Evolutionary conservation across 2,329 filamentous ascomycete species (phyloP), one percentile per base, ranked within the genome.

Genomic region (Amauroascus verrucosus): DNA sequence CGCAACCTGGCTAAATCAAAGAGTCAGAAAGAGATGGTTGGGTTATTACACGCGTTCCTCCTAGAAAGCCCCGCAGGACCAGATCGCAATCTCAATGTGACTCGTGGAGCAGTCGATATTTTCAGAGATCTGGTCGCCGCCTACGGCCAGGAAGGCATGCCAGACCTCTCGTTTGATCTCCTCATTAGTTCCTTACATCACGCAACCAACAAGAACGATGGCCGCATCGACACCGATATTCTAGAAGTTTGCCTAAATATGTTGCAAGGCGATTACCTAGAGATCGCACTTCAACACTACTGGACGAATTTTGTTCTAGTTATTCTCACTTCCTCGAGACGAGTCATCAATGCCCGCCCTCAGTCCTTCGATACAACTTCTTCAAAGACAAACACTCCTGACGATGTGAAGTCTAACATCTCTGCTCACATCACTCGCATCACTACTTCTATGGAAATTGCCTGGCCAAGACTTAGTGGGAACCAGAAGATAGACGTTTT

Each of bases 1-100:
- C 67, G 70, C 37, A 72, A 67, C 55, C 55, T 72, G 14, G 68
- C 67, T 9, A 72, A 69, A 55, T 72, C 70, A 14, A 61, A 60
- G 24, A 63, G 65, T 50, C 67, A 70, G 48, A 50, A 54, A n/a
- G 64, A 70, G 48, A 71, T 72, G 68, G 58, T 71, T 28, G 60
- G 63, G n/a, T 61, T 60, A 7, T 60, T 73, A 6, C 61, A 70
- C 56, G 59, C 60, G 2, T 71, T 72, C 35, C 56, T 73, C 32
- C 59, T 63, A 48, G 64, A 67, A 33, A 63, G 62, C 16, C 63
- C 64, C 11, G 64, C 60, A 20, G 65, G 68, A 20, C 54, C 65
- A n/a, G 59, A 61, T 32, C 65, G 66, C n/a, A 70, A 70, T 48
- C 57, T 70, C 30, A 70, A 71, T 51, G 64, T 71, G 24, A 59